These are phyloP conservation scores for Alternaria panax DNA, from an alignment of 2,329 filamentous ascomycete genomes.

Conservation along the genomic window DNA sequence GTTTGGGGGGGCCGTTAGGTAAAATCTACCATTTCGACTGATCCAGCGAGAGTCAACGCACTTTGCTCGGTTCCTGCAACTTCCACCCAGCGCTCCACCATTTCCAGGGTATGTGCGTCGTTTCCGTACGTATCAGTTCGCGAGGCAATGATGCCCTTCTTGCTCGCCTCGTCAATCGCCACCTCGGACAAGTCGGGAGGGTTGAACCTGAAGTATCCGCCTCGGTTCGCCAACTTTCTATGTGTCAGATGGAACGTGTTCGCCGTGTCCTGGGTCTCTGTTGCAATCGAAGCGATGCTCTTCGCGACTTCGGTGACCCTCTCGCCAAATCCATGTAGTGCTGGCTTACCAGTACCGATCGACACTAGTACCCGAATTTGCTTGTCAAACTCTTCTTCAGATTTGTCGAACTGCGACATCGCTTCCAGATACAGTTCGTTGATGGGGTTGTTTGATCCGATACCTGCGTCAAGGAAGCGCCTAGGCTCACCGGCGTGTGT, in stretches of 20 bases:
- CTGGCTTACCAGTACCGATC: background rate
- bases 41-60: background rate
- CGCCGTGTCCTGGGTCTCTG: background rate
- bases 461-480: constrained; percentile 52
- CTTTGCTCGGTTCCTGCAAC: background rate
- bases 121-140: background rate
- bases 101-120: background rate
- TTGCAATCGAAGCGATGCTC: background rate
- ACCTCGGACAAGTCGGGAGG: background rate
- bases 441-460: constrained; percentile 1
- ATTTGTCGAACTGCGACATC: background rate
- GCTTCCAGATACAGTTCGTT: background rate
- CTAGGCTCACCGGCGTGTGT: background rate
- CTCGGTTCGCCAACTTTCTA: background rate
- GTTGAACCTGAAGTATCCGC: background rate
- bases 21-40: background rate
- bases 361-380: background rate
- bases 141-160: background rate
- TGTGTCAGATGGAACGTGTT: background rate
- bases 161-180: background rate
- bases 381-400: background rate
- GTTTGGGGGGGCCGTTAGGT: background rate
- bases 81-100: background rate
- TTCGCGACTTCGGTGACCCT: background rate
- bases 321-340: background rate